These are phyloP conservation scores for Apiospora sp. DNA, from an alignment of 2,329 filamentous ascomycete genomes.

Conservation along the genomic window DNA sequence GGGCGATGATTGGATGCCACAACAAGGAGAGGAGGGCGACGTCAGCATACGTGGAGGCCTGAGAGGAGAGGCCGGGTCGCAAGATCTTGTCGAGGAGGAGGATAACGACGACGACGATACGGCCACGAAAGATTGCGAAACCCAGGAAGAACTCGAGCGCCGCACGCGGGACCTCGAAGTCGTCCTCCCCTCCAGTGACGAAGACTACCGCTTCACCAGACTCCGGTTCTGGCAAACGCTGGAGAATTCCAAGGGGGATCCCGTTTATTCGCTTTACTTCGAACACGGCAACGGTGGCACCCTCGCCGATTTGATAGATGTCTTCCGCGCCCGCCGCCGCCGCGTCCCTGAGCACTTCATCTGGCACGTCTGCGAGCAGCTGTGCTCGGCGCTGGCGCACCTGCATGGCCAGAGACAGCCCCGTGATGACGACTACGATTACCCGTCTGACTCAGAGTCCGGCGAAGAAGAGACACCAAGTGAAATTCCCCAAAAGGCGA, in stretches of 20 bases:
- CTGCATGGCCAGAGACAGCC: not conserved
- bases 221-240: not conserved
- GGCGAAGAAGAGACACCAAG: not conserved
- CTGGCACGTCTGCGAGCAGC: not conserved
- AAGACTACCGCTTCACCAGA: not conserved
- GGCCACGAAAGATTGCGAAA: not conserved
- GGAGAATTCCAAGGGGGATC: not conserved
- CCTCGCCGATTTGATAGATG: not conserved
- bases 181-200: not conserved
- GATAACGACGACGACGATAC: not conserved
- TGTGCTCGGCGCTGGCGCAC: not conserved
- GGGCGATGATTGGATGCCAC: not conserved
- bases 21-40: not conserved
- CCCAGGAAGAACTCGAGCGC: not conserved
- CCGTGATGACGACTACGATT: not conserved
- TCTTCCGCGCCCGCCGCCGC: not conserved
- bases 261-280: not conserved
- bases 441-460: not conserved
- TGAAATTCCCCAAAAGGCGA: not conserved
- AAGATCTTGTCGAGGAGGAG: not conserved
- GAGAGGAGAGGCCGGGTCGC: too few relatives aligned
- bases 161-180: not conserved
- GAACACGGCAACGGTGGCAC: not conserved
- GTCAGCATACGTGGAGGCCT: not conserved
- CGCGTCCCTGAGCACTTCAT: conserved; percentile 1